Percentiles rank a stretch among this genome's conserved stretches.
phyloP scores from a whole-genome alignment of 805 yeast species.

The Metschnikowia amazonensis region DNA sequence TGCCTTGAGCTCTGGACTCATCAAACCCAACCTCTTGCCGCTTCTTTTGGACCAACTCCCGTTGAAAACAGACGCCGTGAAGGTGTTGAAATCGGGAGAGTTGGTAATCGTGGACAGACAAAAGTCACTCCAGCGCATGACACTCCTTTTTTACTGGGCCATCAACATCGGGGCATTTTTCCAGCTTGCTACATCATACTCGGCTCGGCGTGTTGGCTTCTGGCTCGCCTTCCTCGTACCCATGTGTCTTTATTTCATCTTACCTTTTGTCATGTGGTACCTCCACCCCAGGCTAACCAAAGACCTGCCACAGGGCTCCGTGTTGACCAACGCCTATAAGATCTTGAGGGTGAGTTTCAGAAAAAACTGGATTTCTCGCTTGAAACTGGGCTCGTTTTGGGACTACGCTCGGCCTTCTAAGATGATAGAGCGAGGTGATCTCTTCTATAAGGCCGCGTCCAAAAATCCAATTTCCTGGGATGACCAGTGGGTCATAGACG shows the following conservation, averaged over 20 bases:
- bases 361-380: slow-evolving; percentile 42
- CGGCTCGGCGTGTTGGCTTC: slow-evolving; percentile 50
- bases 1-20: slow-evolving; percentile 46
- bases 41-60: slow-evolving; percentile 49
- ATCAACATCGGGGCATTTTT: slow-evolving; percentile 55
- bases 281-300: slow-evolving; percentile 26
- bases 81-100: slow-evolving; percentile 57
- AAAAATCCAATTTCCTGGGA: slow-evolving; percentile 29
- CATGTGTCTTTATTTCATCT: slow-evolving; percentile 18
- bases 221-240: slow-evolving; percentile 55
- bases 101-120: slow-evolving; percentile 55
- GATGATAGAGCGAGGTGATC: slow-evolving; percentile 43
- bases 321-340: slow-evolving; percentile 41
- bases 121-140: slow-evolving; percentile 39
- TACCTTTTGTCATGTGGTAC: slow-evolving; percentile 28
- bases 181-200: slow-evolving; percentile 48
- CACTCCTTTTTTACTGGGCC: slow-evolving; percentile 46
- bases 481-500: slow-evolving; percentile 47
- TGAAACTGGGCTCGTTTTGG: slow-evolving; percentile 42
- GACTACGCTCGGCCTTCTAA: slow-evolving; percentile 44
- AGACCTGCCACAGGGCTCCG: slow-evolving; percentile 43
- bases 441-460: slow-evolving; percentile 19
- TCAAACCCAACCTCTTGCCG: slow-evolving; percentile 52
- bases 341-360: slow-evolving; percentile 41
- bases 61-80: slow-evolving; percentile 55